Evolutionary conservation across 495 filamentous ascomycete species (phyloP).

Genomic region (Trichoderma reesei): DNA sequence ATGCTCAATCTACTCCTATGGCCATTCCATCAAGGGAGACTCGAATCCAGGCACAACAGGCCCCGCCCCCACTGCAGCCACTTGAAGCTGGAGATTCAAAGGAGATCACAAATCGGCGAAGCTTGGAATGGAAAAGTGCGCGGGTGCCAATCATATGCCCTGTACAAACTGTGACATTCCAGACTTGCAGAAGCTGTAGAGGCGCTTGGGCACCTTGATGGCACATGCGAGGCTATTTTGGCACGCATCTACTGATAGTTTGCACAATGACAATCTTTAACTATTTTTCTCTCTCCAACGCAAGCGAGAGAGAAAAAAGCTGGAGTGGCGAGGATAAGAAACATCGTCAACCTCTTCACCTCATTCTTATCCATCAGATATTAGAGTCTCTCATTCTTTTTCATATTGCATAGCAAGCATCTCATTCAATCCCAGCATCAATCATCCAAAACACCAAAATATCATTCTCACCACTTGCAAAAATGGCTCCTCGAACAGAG

Average conservation of each 20-base stretch:
- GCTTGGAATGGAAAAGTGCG: too few relatives aligned
- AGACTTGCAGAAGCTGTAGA: too few relatives aligned
- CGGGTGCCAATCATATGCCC: too few relatives aligned
- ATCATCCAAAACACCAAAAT: neutral
- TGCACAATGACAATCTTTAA: neutral
- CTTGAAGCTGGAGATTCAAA: neutral
- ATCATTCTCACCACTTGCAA: neutral
- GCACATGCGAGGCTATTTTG: too few relatives aligned
- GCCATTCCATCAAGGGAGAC: too few relatives aligned
- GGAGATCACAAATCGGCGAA: neutral
- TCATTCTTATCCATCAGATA: neutral
- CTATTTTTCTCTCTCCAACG: neutral
- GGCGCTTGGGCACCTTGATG: too few relatives aligned
- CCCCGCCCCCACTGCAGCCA: constrained; percentile 5
- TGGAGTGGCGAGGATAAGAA: neutral
- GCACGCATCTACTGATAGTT: too few relatives aligned
- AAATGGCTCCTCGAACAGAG: constrained; percentile 35
- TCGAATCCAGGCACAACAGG: neutral
- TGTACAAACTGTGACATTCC: too few relatives aligned
- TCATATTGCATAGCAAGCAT: neutral
- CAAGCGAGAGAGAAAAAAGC: too few relatives aligned
- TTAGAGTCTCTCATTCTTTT: neutral
- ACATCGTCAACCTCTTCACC: neutral
- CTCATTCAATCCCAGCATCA: too few relatives aligned
- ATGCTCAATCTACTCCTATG: too few relatives aligned